Base-by-base conservation (phyloP, 768 basidiomycete genomes). In the Lactarius pseudohatsudake region DNA sequence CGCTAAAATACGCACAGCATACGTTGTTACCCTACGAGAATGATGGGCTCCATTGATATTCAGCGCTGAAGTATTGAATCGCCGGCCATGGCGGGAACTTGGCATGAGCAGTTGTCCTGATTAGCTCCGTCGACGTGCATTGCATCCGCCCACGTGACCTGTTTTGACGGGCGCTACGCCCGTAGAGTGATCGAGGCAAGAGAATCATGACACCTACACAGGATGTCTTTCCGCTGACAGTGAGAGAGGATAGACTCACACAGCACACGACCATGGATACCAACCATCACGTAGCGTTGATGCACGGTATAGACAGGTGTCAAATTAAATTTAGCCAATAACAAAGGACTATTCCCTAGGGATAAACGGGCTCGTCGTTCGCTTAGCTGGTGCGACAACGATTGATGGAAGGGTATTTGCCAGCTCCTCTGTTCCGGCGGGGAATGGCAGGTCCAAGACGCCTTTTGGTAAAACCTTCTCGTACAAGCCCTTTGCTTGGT, bases 391-490 rank as follows among this genome's bases (percentile, higher is more conserved):
- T 1, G 91, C 85, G 59, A 86, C 86, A 22, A 94, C 82, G 60
- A 91, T 78, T 40, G 81, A 79, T 13, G 89, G 90, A 20, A 91
- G 81, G 38, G 66, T 75, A 76, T 81, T 85, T 20, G 90, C 94
- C 77, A 92, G 78, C 74, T 92, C 86, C 58, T 79, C 81, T 7
- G 91, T 95, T 30, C 92, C 96, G 36, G 92, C 94, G 2, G 96
- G 96, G 82, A 96, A 95, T 11, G 96, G 96, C 64, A 99, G 79
- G 69, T 87, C 86, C 66, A 85, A 85, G 18, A 99, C 86, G 53
- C 92, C 90, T 73, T 87, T 91, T 5, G 92, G 91, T 4, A 95
- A 78, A 58, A 91, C 84, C 74, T 90, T 87, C 73, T 92, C 87
- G 71, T 88, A 86, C 69, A 88, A 75, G 18, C 90, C 90, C 72